Evolutionary conservation across 495 filamentous ascomycete species (phyloP), one percentile per base, ranked within the genome.

Genomic region (Penicillium roqueforti): DNA sequence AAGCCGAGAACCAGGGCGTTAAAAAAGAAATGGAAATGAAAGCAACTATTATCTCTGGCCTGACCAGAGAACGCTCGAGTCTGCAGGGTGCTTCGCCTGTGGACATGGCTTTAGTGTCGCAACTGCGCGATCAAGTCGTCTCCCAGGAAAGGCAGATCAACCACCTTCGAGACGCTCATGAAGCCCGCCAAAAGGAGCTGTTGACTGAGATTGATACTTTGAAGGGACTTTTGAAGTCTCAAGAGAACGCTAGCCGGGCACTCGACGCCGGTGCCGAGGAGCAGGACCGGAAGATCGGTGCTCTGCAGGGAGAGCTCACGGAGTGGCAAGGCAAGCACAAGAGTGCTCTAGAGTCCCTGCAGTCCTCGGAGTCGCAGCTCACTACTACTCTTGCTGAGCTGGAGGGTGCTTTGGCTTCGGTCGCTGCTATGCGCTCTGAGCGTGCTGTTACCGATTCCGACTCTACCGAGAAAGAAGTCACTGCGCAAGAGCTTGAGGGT

Each of bases 11-110:
- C 53, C 74, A 84, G 2, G 83, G 82, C 7, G 82, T 92, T 13
- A 95, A 88, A 75, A 93, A 88, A 69, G 95, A 97, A 66, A 95
- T 98, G 88, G 95, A 98, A 56, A 83, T 80, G 51, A 97, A 97
- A 79, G 87, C 88, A 72, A 87, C 87, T 20, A 91, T 98, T 61
- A 97, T 98, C 54, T 89, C 91, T 16, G 93, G 93, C 6, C 80
- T 98, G 31, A 95, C 95, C 16, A 83, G 92, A 37, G 93, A 98
- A 67, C 80, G 93, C 60, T 90, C 90, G 3, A 91, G 88, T 67
- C 82, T 96, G 72, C 90, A 91, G 65, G 75, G 79, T 36, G 83
- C 83, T 3, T 88, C 90, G 10, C 88, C 91, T 13, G 87, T 97
- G 68, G 93, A 98, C 61, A 95, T 96, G 71, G 91, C 88, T 6